Base-by-base conservation (phyloP, 371 early-diverging fungal species). In the Synchytrium microbalum region DNA sequence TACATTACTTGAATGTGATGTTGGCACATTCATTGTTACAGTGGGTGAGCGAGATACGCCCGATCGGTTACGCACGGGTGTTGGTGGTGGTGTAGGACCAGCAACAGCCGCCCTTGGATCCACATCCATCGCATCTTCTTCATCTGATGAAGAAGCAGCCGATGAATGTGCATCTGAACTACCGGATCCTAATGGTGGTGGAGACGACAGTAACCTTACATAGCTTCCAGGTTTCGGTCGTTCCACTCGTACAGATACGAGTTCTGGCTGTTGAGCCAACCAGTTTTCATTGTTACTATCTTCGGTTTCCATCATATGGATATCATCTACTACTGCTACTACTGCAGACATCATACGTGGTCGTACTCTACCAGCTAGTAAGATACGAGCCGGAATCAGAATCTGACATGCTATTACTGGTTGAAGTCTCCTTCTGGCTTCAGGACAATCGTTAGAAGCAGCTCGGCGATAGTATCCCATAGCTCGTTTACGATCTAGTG, bases 391-490 rank as follows among this genome's bases (percentile, higher is more conserved):
- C 2, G 75, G 64, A 1, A 64, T 32, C 24, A 72, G 60, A 28
- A 70, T 13, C 32, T 63, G 59, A 24, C 67, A 16, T 14, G 71
- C 75, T 5, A 67, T 60, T 14, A 66, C 60, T 1, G 63, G 61
- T 3, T 53, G 52, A n/a, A 76, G 31, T 16, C 74, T 16, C 32
- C 61, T 63, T 59, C 62, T 66, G 16, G 76, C 75, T 32, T 70
- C 72, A 38, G n/a, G 53, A 10, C 62, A 68, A 8, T 66, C 75
- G 29, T 63, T 72, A 0, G 32, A 70, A 0, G 85, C 82, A 1
- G 95, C 91, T 28, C 79, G 78, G 30, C 78, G 60, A 52, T 82
- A 86, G 76, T 82, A 86, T 53, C 67, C 68, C 57, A 66, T 38
- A 0, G 92, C 90, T 59, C 74, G 75, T 33, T 75, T 68, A n/a